Evolutionary conservation across 2,329 filamentous ascomycete genomes (phyloP), one percentile per base, ranked within the genome.

Genomic region (Epichloe gansuensis): DNA sequence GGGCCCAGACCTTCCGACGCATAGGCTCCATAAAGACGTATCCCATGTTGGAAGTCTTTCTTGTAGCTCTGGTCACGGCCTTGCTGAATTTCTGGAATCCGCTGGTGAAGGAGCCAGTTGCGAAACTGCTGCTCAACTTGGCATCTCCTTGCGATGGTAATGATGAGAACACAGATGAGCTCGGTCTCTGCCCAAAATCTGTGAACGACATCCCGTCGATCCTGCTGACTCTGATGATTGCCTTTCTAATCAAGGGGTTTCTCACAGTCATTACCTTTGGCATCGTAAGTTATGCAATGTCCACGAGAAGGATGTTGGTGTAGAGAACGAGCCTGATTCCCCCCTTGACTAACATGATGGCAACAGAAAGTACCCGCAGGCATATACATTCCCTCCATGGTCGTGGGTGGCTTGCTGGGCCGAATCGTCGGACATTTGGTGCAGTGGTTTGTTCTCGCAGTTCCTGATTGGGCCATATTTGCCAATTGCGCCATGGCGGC

Each of bases 311-410:
- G 1, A 31, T 31, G 8, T 31, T 4, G 31, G 31, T 11, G 8
- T 0, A 31, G 31, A 31, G 9, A 31, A 31, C 31, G 31, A 1
- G 31, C 31, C 31, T 31, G 8, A 3, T 11, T 36, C 34, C n/a
- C 25, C 25, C 5, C 17, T 7, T n/a, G 17, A 17, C 47, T 64
- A 48, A 65, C 53, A n/a, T 5, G 2, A 15, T 21, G 17, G 1
- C 12, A 7, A 47, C 63, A 80, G 75, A 97, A 97, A 75, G 83
- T 97, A 0, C 93, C 93, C 9, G 89, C 91, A 1, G 93, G 93
- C 56, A 96, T 98, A 59, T 98, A 98, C 61, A 90, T 98, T 2
- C 93, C 93, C 3, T 96, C 91, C 60, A 98, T 98, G 93, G 93
- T 97, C 31, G 89, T 97, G 17, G 93, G 93, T 57, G 93, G 93